These are phyloP conservation scores for Lecanosticta acicola DNA, from an alignment of 2,329 filamentous ascomycete species.

Conservation along the genomic window DNA sequence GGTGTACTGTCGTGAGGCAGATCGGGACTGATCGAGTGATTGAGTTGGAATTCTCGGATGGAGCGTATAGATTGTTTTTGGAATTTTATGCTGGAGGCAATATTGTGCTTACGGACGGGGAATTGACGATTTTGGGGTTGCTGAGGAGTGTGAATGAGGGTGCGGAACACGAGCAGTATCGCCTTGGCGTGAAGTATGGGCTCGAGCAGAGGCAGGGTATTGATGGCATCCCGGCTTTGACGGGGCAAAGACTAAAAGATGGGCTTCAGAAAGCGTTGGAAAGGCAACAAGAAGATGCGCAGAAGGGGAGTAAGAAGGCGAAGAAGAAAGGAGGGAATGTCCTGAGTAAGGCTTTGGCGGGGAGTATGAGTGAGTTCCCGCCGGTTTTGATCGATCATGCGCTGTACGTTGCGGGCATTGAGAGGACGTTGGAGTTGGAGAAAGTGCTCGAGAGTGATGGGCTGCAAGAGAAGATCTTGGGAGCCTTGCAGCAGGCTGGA, in stretches of 20 bases:
- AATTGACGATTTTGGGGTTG: conserved; percentile 75
- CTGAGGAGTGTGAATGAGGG: conserved; percentile 74
- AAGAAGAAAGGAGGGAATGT: conserved; percentile 67
- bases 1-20: conserved; percentile 74
- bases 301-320: conserved; percentile 57
- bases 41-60: conserved; percentile 88
- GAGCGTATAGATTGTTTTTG: conserved; percentile 76
- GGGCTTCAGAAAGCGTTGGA: conserved; percentile 63
- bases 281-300: conserved; percentile 48
- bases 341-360: conserved; percentile 71
- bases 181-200: conserved; percentile 71
- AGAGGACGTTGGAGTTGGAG: conserved; percentile 60
- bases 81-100: conserved; percentile 98
- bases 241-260: conserved; percentile 62
- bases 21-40: conserved; percentile 91
- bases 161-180: conserved; percentile 76
- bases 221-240: conserved; percentile 66
- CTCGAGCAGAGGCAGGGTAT: conserved; percentile 81
- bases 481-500: conserved; percentile 64
- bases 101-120: conserved; percentile 81
- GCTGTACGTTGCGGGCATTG: conserved; percentile 63
- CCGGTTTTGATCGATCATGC: conserved; percentile 84
- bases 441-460: conserved; percentile 63
- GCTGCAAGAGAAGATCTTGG: conserved; percentile 61
- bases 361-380: conserved; percentile 81